phyloP scores from a whole-genome alignment of 2,329 filamentous ascomycete species.

The Colletotrichum sp. region DNA sequence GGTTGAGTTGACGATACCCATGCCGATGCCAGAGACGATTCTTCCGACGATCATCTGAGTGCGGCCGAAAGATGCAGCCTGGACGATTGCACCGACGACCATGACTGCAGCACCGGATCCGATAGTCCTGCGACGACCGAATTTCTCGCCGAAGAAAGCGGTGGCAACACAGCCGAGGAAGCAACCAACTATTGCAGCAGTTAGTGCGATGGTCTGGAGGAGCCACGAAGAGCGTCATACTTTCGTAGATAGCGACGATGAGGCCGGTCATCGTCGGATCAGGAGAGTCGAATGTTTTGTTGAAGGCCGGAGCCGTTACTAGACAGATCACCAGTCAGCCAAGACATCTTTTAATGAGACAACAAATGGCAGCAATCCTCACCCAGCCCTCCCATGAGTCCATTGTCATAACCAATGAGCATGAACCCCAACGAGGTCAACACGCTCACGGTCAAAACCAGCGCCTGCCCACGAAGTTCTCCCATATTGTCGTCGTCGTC shows the following conservation, averaged over 20 bases:
- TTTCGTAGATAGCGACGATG: conserved; percentile 52
- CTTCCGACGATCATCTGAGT: conserved; percentile 50
- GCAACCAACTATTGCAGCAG: conserved; percentile 27
- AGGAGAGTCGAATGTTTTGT: conserved; percentile 42
- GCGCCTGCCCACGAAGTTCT: conserved; percentile 32
- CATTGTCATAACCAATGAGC: conserved; percentile 53
- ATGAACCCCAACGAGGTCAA: conserved; percentile 52
- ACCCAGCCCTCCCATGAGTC: conserved; percentile 45
- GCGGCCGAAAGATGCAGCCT: conserved; percentile 45
- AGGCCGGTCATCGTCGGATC: conserved; percentile 45
- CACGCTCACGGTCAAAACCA: conserved; percentile 46
- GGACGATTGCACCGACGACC: conserved; percentile 47
- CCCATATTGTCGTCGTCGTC: neutral
- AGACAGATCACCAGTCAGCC: conserved; percentile 23
- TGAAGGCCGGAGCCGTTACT: conserved; percentile 45
- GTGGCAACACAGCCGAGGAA: conserved; percentile 29
- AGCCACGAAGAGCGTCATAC: conserved; percentile 5
- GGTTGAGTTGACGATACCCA: conserved; percentile 50
- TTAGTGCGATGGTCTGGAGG: neutral
- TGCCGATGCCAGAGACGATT: conserved; percentile 51
- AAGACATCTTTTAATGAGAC: neutral
- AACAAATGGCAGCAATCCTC: neutral
- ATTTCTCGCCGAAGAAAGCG: conserved; percentile 44
- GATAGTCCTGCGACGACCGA: conserved; percentile 47
- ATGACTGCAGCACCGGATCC: conserved; percentile 45